Base-by-base conservation (phyloP, 2,329 filamentous ascomycete species). In the Talaromyces sp. region DNA sequence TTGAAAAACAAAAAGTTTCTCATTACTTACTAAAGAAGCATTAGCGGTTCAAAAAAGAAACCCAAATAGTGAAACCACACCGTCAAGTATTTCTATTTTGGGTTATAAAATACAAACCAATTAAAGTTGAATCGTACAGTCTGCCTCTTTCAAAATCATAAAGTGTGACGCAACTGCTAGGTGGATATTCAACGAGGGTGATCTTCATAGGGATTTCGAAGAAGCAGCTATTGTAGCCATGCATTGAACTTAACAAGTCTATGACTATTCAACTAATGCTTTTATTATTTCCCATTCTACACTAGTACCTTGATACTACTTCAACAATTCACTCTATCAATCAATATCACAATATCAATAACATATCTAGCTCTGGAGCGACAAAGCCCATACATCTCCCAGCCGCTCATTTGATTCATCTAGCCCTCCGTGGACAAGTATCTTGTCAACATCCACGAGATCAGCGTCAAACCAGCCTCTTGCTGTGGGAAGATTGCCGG, bases 401-500 rank as follows among this genome's bases (percentile, higher is more conserved):
- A 84, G 65, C 1, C 83, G 73, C 62, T 81, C 74, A 66, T 85
- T 85, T 5, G 78, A 73, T 66, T 83, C 81, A 0, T 72, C 79
- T n/a, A 85, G 67, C 0, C 82, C 83, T 3, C 82, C 82, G 28
- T 81, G 78, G 2, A 84, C 73, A 4, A 82, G 68, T 19, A 84
- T 75, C 0, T 65, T 69, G 25, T 68, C 67, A 8, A 67, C 32
- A 4, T 56, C 58, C 2, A 77, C 58, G 4, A 79, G 74, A 69
- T 82, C 81, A 1, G 81, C 82, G 70, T 76, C 82, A 62, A 84
- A 84, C 82, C 82, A 85, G 5, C 82, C 82, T 49, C 82, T 72
- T 2, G 78, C 70, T 11, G 68, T 67, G 8, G 82, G 82, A 10
- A 28, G 22, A 7, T 69, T 64, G 2, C 67, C 63, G 0, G 66